Evolutionary conservation across 345 rosid genomes (phyloP).

Genomic region (Camelina hispida): DNA sequence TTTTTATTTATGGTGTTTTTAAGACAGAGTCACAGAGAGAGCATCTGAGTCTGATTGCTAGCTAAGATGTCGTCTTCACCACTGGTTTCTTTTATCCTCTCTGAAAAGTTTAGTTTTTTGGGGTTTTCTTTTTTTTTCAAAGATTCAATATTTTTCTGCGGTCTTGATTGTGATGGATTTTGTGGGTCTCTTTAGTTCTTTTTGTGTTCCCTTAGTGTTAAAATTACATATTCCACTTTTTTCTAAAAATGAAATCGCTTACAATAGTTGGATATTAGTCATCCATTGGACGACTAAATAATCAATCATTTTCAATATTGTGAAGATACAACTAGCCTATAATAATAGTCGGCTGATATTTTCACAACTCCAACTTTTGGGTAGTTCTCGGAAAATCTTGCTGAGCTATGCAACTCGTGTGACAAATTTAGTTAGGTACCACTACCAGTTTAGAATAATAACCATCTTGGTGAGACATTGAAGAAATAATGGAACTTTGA

Average conservation of each 20-base stretch:
- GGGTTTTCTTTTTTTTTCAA: constrained; percentile 15
- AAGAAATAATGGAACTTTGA: neutral
- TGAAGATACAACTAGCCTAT: constrained; percentile 10
- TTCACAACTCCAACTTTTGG: neutral
- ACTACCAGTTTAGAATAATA: neutral
- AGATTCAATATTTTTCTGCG: constrained; percentile 43
- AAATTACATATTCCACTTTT: constrained; percentile 36
- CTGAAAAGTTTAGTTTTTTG: neutral
- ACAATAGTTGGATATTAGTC: constrained; percentile 30
- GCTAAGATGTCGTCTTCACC: constrained; percentile 35
- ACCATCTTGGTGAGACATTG: neutral
- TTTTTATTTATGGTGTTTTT: constrained; percentile 29
- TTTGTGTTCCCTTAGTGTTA: constrained; percentile 37
- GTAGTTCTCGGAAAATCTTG: neutral
- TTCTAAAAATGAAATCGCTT: neutral
- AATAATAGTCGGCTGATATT: constrained; percentile 3
- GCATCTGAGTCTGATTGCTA: constrained; percentile 33
- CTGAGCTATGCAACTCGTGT: neutral
- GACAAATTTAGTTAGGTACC: neutral
- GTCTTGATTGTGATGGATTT: constrained; percentile 42
- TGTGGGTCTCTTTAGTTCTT: constrained; percentile 38
- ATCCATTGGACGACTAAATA: constrained; percentile 27
- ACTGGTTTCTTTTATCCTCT: constrained; percentile 36
- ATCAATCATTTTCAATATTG: neutral
- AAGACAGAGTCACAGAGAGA: constrained; percentile 26